A percentile compares a stretch with the other conserved stretches of the same genome.
Evolutionary conservation across 257 asterid genomes (phyloP).

Genomic region (Jacaranda copaia): DNA sequence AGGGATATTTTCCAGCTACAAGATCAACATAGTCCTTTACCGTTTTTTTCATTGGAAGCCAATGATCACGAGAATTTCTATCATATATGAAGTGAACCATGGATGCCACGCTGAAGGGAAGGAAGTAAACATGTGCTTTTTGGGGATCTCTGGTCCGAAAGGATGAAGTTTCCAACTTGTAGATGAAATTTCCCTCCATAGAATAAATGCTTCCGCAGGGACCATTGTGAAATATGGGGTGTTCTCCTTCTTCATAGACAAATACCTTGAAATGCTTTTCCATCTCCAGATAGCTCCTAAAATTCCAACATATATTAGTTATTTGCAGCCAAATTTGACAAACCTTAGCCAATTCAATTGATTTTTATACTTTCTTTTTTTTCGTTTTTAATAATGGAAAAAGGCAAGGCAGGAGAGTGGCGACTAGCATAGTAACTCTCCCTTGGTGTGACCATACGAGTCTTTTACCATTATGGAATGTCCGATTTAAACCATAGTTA

Average conservation of each 20-base stretch:
- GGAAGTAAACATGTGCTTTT: conserved; percentile 74
- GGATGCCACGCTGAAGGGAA: conserved; percentile 78
- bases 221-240: conserved; percentile 89
- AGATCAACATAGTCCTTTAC: conserved; percentile 72
- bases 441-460: too few relatives aligned
- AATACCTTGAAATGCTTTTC: conserved; percentile 75
- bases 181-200: conserved; percentile 85
- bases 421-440: too few relatives aligned
- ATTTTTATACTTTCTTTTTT: too few relatives aligned
- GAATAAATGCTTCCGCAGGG: conserved; percentile 92
- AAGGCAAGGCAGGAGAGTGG: too few relatives aligned
- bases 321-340: not conserved
- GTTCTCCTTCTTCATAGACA: conserved; percentile 94
- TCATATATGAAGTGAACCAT: conserved; percentile 85
- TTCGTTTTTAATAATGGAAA: too few relatives aligned
- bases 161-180: conserved; percentile 64
- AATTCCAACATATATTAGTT: not conserved
- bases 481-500: too few relatives aligned
- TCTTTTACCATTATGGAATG: too few relatives aligned
- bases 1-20: conserved; percentile 56
- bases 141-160: conserved; percentile 76
- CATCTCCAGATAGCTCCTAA: conserved; percentile 94
- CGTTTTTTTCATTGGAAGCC: conserved; percentile 80
- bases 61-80: conserved; percentile 44
- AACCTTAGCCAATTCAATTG: not conserved